These are phyloP conservation scores for Letharia columbiana DNA, from an alignment of 495 filamentous ascomycete genomes.

Conservation along the genomic window DNA sequence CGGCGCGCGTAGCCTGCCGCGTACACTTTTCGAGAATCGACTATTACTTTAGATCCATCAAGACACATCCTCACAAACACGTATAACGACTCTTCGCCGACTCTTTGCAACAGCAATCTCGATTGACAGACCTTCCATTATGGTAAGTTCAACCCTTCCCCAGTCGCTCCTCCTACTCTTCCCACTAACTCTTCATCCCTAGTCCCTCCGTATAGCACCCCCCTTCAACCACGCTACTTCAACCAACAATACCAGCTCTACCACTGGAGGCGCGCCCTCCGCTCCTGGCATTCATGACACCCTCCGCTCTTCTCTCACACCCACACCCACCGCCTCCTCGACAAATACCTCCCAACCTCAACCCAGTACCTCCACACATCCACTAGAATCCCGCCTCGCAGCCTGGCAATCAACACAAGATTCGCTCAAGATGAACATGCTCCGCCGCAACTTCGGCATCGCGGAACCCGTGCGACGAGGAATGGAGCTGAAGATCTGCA, in stretches of 20 bases:
- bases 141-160: conserved; percentile 69
- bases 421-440: conserved; percentile 71
- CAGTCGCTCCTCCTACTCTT: conserved; percentile 40
- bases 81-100: not conserved
- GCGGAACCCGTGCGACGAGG: conserved; percentile 88
- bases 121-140: conserved; percentile 23
- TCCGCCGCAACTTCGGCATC: conserved; percentile 80
- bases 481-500: conserved; percentile 86
- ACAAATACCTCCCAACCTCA: conserved; percentile 33
- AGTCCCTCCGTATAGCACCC: conserved; percentile 89
- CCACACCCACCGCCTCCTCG: conserved; percentile 35
- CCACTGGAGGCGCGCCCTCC: conserved; percentile 61
- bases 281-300: conserved; percentile 88
- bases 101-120: not conserved
- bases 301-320: conserved; percentile 63
- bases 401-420: conserved; percentile 82
- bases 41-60: conserved; percentile 6
- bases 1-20: not conserved
- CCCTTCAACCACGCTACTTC: conserved; percentile 46
- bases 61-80: not conserved
- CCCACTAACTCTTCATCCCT: conserved; percentile 25
- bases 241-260: conserved; percentile 35
- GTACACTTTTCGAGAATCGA: conserved; percentile 4
- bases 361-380: conserved; percentile 59
- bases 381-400: conserved; percentile 80